Evolutionary conservation across 768 basidiomycete species (phyloP), one percentile per base, ranked within the genome.

Genomic region (Clitopilus hobsonii): DNA sequence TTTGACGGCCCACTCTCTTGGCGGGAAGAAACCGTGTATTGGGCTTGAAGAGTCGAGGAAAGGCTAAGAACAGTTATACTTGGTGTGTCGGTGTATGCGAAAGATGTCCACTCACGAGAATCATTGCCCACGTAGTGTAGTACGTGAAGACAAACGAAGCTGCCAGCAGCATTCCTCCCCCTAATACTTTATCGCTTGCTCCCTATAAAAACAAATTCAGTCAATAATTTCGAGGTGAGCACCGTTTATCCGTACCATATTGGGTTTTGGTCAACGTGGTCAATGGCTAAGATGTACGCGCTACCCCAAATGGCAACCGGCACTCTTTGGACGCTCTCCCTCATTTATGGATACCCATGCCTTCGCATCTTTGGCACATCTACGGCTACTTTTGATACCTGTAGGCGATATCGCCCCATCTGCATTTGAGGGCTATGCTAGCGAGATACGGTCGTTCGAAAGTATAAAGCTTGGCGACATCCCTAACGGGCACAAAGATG

Each of bases 1-100:
- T 18, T 89, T 83, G 50, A 98, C 76, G 8, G 93, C 95, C 93
- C 94, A 98, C 75, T 97, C 93, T 49, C 95, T 78, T 5, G 90
- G 67, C 0, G 92, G 96, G 68, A 98, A 98, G 71, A 82, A 85
- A 38, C 65, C 60, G 58, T 94, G 91, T 26, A 96, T 74, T 18
- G 85, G 81, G 62, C 84, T 93, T 2, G 83, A 78, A 1, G 77
- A 58, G 55, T 91, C 86, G 58, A 97, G 84, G 75, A 97, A 93
- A 5, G 95, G 95, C 86, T 87, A 53, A 36, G 56, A 55, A 54
- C 36, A 54, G 49, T 55, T 51, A 38, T 61, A 28, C 52, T 52
- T 54, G 55, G 60, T 49, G 24, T 28, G 28, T 38, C 29, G 32
- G 29, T 52, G 27, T 14, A 48, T 51, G 45, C 30, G 11, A n/a